Evolutionary conservation across 495 filamentous ascomycete genomes (phyloP), one percentile per base, ranked within the genome.

Genomic region (Talaromyces ruber): DNA sequence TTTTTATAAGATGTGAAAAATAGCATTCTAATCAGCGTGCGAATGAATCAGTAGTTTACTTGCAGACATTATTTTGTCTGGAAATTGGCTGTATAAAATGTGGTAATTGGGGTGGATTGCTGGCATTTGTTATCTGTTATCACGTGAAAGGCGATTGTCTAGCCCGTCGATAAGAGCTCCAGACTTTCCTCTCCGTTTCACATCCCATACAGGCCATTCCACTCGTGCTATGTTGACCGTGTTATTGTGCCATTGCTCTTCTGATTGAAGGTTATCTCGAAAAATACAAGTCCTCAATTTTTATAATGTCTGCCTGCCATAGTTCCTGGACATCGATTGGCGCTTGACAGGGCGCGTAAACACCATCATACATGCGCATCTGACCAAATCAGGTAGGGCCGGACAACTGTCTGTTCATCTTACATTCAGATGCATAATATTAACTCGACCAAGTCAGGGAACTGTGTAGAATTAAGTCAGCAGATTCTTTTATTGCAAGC

Each of bases 121-220:
- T 24, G 26, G 16, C 14, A 3, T 18, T 29, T 5, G 26, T 55
- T 26, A 55, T 55, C 26, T 8, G 52, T 14, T 30, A 55, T 55
- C 52, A 55, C 52, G 52, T 55, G 52, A 7, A 52, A 25, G 52
- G 12, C 26, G 52, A 34, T 14, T 12, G 12, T 57, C 54, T 9
- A 57, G 29, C 34, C 16, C 54, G 54, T 57, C 54, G 54, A 57
- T 57, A 57, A 57, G 52, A 55, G 26, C 54, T 57, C 54, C 51
- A 14, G 29, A 57, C 18, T 57, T 57, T 57, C 53, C 18, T 32
- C 26, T 57, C 54, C 54, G 54, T 29, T 30, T 34, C 34, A 21
- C 26, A 30, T 56, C 25, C 50, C 21, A 24, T 53, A 56, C 28
- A 32, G 29, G 12, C 14, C 29, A 12, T 57, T 57, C 26, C 28